Conservation (phyloP, 257 asterid species). For the Solanum appendiculatum region DNA sequence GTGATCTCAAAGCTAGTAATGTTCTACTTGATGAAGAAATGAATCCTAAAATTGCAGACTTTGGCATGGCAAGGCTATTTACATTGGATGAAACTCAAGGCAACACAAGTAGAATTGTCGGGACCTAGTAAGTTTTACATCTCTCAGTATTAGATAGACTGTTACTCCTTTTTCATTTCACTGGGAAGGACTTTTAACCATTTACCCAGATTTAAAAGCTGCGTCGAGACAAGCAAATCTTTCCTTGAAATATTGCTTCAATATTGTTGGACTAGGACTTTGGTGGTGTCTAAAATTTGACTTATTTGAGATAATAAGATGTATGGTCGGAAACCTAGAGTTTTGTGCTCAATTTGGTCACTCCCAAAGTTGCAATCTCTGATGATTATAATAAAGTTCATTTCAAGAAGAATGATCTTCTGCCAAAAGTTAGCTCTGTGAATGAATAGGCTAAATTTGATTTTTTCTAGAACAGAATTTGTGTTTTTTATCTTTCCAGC, state of each 20-base stretch:
- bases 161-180: neutral
- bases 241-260: neutral
- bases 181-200: neutral
- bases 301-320: neutral
- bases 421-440: too few relatives aligned
- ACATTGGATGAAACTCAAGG: neutral
- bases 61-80: conserved; percentile 18
- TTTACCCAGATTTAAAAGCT: neutral
- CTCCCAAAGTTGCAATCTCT: too few relatives aligned
- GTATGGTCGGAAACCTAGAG: neutral
- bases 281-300: neutral
- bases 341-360: too few relatives aligned
- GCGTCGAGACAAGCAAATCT: neutral
- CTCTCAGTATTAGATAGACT: neutral
- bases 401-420: too few relatives aligned
- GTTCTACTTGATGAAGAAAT: conserved; percentile 17
- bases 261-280: neutral
- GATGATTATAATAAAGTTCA: too few relatives aligned
- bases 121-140: neutral
- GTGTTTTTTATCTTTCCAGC: too few relatives aligned
- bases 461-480: neutral
- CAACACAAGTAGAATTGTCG: neutral
- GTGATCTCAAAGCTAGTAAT: conserved; percentile 30
- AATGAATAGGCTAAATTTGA: neutral
- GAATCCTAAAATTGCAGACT: conserved; percentile 26